A percentile compares a stretch with the other conserved stretches of the same genome.
These are phyloP conservation scores for Nymphaea thermarum DNA, from an alignment of 164 flowering plant species.

Conservation along the genomic window DNA sequence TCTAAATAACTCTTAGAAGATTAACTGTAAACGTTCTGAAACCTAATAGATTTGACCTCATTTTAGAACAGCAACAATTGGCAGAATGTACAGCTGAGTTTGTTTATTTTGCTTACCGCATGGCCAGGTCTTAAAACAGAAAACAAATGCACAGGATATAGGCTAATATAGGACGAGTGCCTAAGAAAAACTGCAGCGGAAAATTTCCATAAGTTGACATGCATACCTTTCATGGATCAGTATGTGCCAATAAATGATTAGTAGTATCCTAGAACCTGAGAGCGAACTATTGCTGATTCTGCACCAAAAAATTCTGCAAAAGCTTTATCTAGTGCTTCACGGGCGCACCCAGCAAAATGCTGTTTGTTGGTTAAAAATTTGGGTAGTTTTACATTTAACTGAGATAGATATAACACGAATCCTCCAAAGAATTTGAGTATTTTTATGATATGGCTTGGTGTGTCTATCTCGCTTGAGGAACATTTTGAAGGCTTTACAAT, in stretches of 20 bases:
- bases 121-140: conserved; percentile 80
- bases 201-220: not conserved
- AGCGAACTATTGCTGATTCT: conserved; percentile 77
- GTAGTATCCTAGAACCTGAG: conserved; percentile 37
- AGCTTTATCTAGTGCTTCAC: conserved; percentile 73
- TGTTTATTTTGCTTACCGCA: conserved; percentile 38
- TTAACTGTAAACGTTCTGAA: no score
- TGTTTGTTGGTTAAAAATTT: conserved; percentile 3
- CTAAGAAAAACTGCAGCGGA: conserved; percentile 67
- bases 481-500: no score
- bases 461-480: no score
- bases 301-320: conserved; percentile 89
- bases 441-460: no score
- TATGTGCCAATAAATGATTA: not conserved
- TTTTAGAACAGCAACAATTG: no score
- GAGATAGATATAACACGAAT: no score
- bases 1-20: no score
- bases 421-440: no score
- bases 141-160: conserved; percentile 79
- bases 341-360: conserved; percentile 82
- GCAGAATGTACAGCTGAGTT: no score
- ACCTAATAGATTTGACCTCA: no score
- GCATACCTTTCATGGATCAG: no score
- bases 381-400: no score
- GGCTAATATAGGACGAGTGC: conserved; percentile 52